phyloP scores from a whole-genome alignment of 768 basidiomycete genomes.

The Ramaria sp. region DNA sequence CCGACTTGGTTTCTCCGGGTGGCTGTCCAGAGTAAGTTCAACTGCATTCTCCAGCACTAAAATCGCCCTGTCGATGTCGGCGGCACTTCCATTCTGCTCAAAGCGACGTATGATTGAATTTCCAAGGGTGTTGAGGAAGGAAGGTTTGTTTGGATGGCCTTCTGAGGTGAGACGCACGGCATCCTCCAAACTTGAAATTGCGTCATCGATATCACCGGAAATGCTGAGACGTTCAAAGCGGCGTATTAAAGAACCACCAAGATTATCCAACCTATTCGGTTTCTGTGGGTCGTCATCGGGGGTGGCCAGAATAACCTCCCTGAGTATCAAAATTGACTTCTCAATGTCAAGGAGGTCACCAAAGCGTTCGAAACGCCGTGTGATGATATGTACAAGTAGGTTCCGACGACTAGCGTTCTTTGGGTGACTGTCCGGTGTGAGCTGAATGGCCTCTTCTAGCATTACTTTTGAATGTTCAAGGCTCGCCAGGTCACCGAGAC shows the following conservation, averaged over 20 bases:
- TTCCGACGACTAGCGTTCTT: not conserved
- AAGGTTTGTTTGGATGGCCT: not conserved
- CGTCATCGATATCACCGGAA: slow-evolving; percentile 1
- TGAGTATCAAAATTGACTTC: not conserved
- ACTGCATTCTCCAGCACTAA: slow-evolving; percentile 7
- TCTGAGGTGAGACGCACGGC: slow-evolving; percentile 4
- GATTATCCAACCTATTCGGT: slow-evolving; percentile 4
- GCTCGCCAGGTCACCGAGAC: not conserved
- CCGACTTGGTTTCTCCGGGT: not conserved
- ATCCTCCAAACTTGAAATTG: not conserved
- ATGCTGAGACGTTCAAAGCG: slow-evolving; percentile 9
- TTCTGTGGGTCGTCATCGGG: slow-evolving; percentile 1
- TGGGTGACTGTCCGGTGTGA: slow-evolving; percentile 10
- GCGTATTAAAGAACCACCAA: slow-evolving; percentile 1
- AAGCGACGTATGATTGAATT: slow-evolving; percentile 1
- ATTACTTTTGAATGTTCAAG: not conserved
- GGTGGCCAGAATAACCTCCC: not conserved
- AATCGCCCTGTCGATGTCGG: slow-evolving; percentile 19
- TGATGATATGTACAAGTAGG: not conserved
- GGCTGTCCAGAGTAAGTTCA: slow-evolving; percentile 4
- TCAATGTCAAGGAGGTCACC: not conserved
- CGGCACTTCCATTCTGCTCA: slow-evolving; percentile 1
- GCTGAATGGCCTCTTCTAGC: not conserved
- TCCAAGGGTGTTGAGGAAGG: not conserved
- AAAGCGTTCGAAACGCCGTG: not conserved